A percentile compares a stretch with the other conserved stretches of the same genome.
Evolutionary conservation across 164 flowering plant genomes (phyloP).

Genomic region (Taxillus chinensis): DNA sequence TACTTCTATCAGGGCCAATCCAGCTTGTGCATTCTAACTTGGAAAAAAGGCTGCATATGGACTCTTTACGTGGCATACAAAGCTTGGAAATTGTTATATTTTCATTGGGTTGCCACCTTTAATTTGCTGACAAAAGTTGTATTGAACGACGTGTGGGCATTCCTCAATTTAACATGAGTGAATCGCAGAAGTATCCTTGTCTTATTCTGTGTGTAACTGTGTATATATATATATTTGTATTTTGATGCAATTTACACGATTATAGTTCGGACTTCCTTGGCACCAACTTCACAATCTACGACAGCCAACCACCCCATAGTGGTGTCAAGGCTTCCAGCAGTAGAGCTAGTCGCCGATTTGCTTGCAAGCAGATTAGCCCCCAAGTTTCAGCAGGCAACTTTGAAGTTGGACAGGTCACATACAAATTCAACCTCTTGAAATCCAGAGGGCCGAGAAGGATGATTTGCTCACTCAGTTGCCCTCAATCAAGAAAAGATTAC

Average conservation of each 20-base stretch:
- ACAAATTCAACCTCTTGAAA: slow-evolving; percentile 78
- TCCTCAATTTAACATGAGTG: too few relatives aligned
- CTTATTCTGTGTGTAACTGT: too few relatives aligned
- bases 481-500: slow-evolving; percentile 23
- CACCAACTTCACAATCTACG: slow-evolving; percentile 73
- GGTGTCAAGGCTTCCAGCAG: slow-evolving; percentile 69
- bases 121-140: too few relatives aligned
- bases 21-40: too few relatives aligned
- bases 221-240: neutral
- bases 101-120: too few relatives aligned
- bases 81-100: too few relatives aligned
- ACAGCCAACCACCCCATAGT: slow-evolving; percentile 68
- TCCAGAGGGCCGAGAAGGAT: slow-evolving; percentile 92
- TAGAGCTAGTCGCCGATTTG: slow-evolving; percentile 59
- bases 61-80: too few relatives aligned
- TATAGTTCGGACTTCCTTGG: slow-evolving; percentile 92
- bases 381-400: slow-evolving; percentile 74
- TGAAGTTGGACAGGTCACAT: slow-evolving; percentile 68
- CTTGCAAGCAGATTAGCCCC: slow-evolving; percentile 80
- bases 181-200: neutral
- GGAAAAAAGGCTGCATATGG: too few relatives aligned
- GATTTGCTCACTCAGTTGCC: slow-evolving; percentile 58
- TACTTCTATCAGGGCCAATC: too few relatives aligned
- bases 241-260: neutral
- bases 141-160: too few relatives aligned